Base-by-base conservation (phyloP, 75 land plant genomes). In the Pinus tabuliformis region DNA sequence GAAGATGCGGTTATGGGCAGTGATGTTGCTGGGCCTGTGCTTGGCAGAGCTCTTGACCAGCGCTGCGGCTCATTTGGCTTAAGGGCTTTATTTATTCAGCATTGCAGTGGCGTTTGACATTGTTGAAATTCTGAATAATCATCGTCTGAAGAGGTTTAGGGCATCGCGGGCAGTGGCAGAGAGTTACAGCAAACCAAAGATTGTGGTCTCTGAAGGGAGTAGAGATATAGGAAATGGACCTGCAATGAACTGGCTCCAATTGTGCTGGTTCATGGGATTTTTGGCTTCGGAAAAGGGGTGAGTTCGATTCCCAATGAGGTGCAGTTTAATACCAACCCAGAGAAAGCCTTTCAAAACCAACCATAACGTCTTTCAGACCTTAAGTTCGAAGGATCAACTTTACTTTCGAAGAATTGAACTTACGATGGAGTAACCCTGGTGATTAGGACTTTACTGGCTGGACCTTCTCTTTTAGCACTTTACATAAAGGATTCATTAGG, bases 201-300 rank as follows among this genome's bases (percentile, higher is more conserved):
- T n/a, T 36, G 75, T 30, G 20, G 15, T 37, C 17, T 24, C 56
- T 14, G 42, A 49, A 21, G 59, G 56, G 12, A 18, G 26, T 16
- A 75, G 36, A 33, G 17, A 9, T 37, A 36, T 33, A 15, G 78
- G 6, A 16, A 75, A 21, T 56, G 78, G 73, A 36, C 37, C 78
- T 3, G 83, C n/a, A 70, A 80, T 45, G 75, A 81, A 77, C 59
- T 85, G 71, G 85, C 86, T 68, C 99, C 99, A 26, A 94, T 96
- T 73, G 97, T 94, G 7, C 72, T 96, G 54, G 93, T 96, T 58
- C 99, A 96, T 80, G 99, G 97, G 28, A 94, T 96, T 22, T 96
- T 96, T 77, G 99, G 99, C 33, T 96, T 94, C 74, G 99, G 99
- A 28, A 86, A 90, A 83, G 91, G 91, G 87, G 92, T 87, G 74